Evolutionary conservation across 306 rosid genomes (phyloP).

Genomic region (Casuarina cunninghamiana): DNA sequence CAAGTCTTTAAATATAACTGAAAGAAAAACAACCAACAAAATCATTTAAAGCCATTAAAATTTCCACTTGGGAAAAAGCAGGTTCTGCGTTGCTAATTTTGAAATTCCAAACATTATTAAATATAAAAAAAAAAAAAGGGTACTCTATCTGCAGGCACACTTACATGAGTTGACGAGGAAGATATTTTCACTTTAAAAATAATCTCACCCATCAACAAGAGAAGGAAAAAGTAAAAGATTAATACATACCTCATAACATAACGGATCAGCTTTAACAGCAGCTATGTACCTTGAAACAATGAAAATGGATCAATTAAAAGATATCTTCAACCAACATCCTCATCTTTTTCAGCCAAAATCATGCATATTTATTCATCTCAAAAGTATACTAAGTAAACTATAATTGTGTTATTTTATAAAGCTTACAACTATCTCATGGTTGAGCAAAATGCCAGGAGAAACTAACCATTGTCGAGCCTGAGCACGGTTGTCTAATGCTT

Average conservation of each 20-base stretch:
- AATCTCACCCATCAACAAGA: slow-evolving; percentile 15
- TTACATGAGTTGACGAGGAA: slow-evolving; percentile 3
- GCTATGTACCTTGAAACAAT: slow-evolving; percentile 80
- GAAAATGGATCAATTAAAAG: slow-evolving; percentile 21
- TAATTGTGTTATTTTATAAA: neutral
- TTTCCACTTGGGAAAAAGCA: neutral
- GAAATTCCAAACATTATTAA: neutral
- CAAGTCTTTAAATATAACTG: neutral
- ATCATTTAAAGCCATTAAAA: neutral
- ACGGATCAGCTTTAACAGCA: slow-evolving; percentile 91
- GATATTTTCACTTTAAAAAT: neutral
- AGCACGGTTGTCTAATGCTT: slow-evolving; percentile 87
- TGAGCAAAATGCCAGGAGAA: slow-evolving; percentile 5
- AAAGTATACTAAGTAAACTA: neutral
- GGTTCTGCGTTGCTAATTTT: neutral
- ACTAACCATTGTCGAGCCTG: slow-evolving; percentile 90
- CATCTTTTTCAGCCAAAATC: slow-evolving; percentile 6
- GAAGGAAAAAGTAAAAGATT: slow-evolving; percentile 21
- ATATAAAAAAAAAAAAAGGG: neutral
- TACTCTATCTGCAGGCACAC: neutral
- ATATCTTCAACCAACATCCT: slow-evolving; percentile 22
- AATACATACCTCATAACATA: slow-evolving; percentile 85
- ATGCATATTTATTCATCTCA: slow-evolving; percentile 12
- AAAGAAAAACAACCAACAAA: neutral
- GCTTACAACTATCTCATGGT: neutral